These are phyloP conservation scores for Talaromyces atroroseus DNA, from an alignment of 2,329 filamentous ascomycete species.

Conservation along the genomic window DNA sequence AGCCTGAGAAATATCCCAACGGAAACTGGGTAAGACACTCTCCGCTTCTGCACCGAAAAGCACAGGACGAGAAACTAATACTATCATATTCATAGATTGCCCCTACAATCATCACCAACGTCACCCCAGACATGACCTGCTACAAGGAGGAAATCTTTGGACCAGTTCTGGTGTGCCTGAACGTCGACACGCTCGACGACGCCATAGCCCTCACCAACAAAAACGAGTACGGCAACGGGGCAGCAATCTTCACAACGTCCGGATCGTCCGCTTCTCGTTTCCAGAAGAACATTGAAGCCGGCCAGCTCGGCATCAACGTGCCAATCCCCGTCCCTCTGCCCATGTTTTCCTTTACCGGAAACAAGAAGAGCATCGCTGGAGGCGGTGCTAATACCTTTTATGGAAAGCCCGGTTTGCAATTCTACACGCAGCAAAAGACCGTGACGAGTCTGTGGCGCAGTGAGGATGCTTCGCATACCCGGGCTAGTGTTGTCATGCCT, in stretches of 20 bases:
- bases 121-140: slow-evolving; percentile 33
- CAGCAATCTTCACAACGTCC: slow-evolving; percentile 60
- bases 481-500: slow-evolving; percentile 87
- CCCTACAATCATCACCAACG: slow-evolving; percentile 32
- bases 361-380: slow-evolving; percentile 87
- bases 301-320: slow-evolving; percentile 63
- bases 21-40: slow-evolving; percentile 59
- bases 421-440: slow-evolving; percentile 97
- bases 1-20: slow-evolving; percentile 56
- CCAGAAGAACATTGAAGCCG: slow-evolving; percentile 61
- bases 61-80: slow-evolving; percentile 29
- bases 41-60: slow-evolving; percentile 43
- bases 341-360: slow-evolving; percentile 62
- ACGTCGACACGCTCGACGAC: slow-evolving; percentile 31
- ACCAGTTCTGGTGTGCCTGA: slow-evolving; percentile 32
- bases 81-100: slow-evolving; percentile 18
- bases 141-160: slow-evolving; percentile 35
- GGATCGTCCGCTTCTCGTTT: slow-evolving; percentile 57
- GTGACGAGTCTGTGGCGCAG: slow-evolving; percentile 87
- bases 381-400: slow-evolving; percentile 94
- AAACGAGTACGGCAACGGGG: slow-evolving; percentile 64
- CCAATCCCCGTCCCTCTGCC: slow-evolving; percentile 59
- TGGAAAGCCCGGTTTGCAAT: slow-evolving; percentile 83
- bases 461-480: slow-evolving; percentile 76
- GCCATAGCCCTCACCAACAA: slow-evolving; percentile 52